Percentiles rank a stretch among this genome's conserved stretches.
Evolutionary conservation across 2,329 filamentous ascomycete genomes (phyloP).

Genomic region (Shiraia sp.): DNA sequence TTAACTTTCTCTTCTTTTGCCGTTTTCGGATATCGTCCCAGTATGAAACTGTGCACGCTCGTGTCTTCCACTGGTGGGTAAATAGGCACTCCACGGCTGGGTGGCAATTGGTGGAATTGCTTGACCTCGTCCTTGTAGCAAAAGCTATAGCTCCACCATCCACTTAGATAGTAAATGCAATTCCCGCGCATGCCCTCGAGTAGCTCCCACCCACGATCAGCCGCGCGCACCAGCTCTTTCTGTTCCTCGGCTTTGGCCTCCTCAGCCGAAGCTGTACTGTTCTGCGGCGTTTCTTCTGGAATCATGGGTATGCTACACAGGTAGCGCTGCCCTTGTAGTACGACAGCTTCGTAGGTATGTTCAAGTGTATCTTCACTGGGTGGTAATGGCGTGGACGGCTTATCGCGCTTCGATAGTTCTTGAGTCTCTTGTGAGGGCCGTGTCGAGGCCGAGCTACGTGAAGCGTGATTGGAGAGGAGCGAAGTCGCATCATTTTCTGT

Average conservation of each 20-base stretch:
- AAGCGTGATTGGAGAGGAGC: conserved; percentile 51
- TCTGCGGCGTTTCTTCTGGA: conserved; percentile 54
- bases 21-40: conserved; percentile 63
- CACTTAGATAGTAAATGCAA: conserved; percentile 82
- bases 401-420: conserved; percentile 39
- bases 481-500: conserved; percentile 70
- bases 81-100: conserved; percentile 65
- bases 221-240: conserved; percentile 77
- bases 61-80: conserved; percentile 79
- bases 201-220: conserved; percentile 77
- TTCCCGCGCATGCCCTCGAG: conserved; percentile 74
- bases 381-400: conserved; percentile 16
- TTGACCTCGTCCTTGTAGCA: conserved; percentile 87
- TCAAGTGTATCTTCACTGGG: conserved; percentile 30
- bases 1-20: conserved; percentile 23
- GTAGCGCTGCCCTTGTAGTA: conserved; percentile 70
- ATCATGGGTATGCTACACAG: conserved; percentile 84
- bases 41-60: conserved; percentile 72
- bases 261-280: conserved; percentile 69
- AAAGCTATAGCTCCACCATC: conserved; percentile 97
- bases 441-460: conserved; percentile 30
- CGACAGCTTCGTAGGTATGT: conserved; percentile 72
- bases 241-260: conserved; percentile 74
- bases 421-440: conserved; percentile 41
- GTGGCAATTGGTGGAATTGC: conserved; percentile 84